Percentiles rank a stretch among this genome's conserved stretches.
Evolutionary conservation across 768 basidiomycete genomes (phyloP).

Genomic region (Amanita exitialis): DNA sequence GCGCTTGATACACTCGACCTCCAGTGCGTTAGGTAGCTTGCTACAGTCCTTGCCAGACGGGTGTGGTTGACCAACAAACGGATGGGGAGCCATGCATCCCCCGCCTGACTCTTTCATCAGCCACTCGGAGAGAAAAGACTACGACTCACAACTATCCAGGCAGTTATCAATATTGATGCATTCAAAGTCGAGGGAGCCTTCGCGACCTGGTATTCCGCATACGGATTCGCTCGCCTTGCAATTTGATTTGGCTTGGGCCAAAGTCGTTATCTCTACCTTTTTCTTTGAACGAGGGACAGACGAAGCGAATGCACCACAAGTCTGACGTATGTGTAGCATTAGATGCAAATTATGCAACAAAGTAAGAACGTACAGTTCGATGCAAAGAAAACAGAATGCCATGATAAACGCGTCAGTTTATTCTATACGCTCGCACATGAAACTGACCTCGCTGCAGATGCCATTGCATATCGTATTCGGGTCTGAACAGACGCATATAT

Average conservation of each 20-base stretch:
- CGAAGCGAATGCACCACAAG: slow-evolving; percentile 21
- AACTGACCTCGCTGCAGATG: slow-evolving; percentile 25
- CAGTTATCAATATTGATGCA: slow-evolving; percentile 25
- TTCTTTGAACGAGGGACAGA: slow-evolving; percentile 18
- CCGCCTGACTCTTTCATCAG: slow-evolving; percentile 20
- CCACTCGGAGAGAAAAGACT: too few species aligned
- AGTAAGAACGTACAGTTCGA: not conserved
- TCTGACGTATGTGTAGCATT: slow-evolving; percentile 15
- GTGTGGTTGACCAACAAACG: slow-evolving; percentile 15
- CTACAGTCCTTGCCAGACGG: slow-evolving; percentile 20
- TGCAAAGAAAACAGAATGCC: not conserved
- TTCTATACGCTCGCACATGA: not conserved
- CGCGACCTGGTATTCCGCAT: slow-evolving; percentile 26
- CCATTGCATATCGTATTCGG: slow-evolving; percentile 31
- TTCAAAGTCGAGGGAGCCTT: slow-evolving; percentile 21
- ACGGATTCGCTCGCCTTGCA: slow-evolving; percentile 21
- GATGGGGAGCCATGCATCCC: slow-evolving; percentile 27
- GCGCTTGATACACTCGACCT: slow-evolving; percentile 15
- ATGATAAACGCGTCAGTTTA: not conserved
- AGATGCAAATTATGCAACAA: slow-evolving; percentile 1
- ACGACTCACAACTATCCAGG: slow-evolving; percentile 29
- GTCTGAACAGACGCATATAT: slow-evolving; percentile 25
- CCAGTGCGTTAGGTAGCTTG: slow-evolving; percentile 16
- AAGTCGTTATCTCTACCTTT: slow-evolving; percentile 14
- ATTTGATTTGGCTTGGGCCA: slow-evolving; percentile 19